Evolutionary conservation across 2,329 filamentous ascomycete species (phyloP).

Genomic region (Stagonosporopsis chrysanthemi): DNA sequence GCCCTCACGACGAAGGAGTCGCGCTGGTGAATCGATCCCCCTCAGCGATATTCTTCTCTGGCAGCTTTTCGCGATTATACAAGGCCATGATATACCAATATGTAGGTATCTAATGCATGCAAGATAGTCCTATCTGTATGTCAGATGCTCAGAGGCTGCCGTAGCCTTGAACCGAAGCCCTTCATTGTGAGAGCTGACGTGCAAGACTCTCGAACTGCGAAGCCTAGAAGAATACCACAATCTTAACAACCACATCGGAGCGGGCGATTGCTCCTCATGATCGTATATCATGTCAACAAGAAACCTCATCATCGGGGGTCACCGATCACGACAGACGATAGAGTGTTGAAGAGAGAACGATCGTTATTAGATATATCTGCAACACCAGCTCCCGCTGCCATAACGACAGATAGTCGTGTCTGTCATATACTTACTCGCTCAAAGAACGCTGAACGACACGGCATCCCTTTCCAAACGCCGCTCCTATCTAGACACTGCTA

Average conservation of each 20-base stretch:
- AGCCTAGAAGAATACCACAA: no score
- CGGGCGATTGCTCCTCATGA: background rate
- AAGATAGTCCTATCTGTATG: background rate
- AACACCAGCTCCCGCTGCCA: slow-evolving; percentile 3
- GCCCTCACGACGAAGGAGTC: background rate
- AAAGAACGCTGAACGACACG: slow-evolving; percentile 2
- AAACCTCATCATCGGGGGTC: no score
- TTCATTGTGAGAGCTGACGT: slow-evolving; percentile 17
- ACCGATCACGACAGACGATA: no score
- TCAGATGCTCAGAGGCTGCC: background rate
- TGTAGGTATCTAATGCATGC: background rate
- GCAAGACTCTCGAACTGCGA: slow-evolving; percentile 8
- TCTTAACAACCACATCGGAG: background rate
- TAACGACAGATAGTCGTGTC: slow-evolving; percentile 4
- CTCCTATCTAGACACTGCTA: slow-evolving; percentile 11
- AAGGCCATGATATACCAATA: background rate
- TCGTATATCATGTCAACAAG: no score
- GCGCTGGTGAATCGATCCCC: background rate
- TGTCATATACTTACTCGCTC: slow-evolving; percentile 5
- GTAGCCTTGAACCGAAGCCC: slow-evolving; percentile 15
- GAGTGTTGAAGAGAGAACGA: background rate
- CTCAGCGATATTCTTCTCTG: background rate
- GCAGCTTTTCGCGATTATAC: background rate
- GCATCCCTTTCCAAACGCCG: slow-evolving; percentile 11
- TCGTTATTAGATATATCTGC: slow-evolving; percentile 9